A percentile compares a stretch with the other conserved stretches of the same genome.
These are phyloP conservation scores for Rubia occidens DNA, from an alignment of 305 asterid species.

Conservation along the genomic window DNA sequence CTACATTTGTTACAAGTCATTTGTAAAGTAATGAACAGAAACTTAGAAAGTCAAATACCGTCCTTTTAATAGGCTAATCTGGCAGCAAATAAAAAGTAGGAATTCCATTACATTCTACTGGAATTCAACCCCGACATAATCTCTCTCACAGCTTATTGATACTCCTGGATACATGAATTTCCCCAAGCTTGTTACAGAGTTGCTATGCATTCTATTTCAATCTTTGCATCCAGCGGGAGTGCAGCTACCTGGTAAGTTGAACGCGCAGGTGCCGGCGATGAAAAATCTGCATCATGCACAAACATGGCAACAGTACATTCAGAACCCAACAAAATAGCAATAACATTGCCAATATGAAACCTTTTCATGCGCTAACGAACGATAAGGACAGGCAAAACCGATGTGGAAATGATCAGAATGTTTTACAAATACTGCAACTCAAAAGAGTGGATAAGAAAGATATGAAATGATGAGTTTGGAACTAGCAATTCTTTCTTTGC, in stretches of 20 bases:
- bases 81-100: not conserved
- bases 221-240: constrained; percentile 59
- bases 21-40: not conserved
- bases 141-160: not conserved
- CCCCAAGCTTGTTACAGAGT: constrained; percentile 14
- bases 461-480: not conserved
- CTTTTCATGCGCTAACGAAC: not conserved
- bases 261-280: constrained; percentile 87
- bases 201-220: constrained; percentile 49
- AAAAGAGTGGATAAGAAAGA: not conserved
- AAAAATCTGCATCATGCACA: constrained; percentile 50
- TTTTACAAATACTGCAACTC: not conserved
- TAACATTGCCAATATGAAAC: not conserved
- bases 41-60: not conserved
- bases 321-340: not conserved
- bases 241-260: constrained; percentile 92
- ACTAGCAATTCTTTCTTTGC: not conserved
- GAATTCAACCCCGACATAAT: not conserved
- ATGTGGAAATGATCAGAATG: not conserved
- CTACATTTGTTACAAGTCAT: not conserved
- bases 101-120: not conserved
- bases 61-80: not conserved
- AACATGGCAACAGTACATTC: not conserved
- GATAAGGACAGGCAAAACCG: not conserved
- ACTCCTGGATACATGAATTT: not conserved